Percentiles rank a stretch among this genome's conserved stretches.
Evolutionary conservation across 2,329 filamentous ascomycete genomes (phyloP).

Genomic region (Calonectria pseudoturangicola): DNA sequence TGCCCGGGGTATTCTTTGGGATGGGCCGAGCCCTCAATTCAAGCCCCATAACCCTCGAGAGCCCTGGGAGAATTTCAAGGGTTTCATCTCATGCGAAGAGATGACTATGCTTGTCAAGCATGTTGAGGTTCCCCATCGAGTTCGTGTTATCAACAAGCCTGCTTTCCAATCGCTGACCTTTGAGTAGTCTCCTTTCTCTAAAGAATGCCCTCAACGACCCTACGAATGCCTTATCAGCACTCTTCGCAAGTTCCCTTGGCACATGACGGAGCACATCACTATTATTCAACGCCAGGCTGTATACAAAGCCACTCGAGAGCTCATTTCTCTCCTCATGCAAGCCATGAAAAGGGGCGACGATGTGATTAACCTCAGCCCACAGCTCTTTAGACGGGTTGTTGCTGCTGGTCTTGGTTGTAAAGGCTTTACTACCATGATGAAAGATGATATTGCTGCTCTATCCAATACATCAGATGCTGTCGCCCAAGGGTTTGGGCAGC

Average conservation of each 20-base stretch:
- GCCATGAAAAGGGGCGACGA: constrained; percentile 64
- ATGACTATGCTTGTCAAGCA: constrained; percentile 79
- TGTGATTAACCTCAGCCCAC: constrained; percentile 67
- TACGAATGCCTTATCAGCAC: constrained; percentile 81
- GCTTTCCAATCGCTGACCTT: constrained; percentile 28
- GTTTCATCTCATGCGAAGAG: constrained; percentile 78
- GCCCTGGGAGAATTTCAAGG: constrained; percentile 73
- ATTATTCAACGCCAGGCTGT: constrained; percentile 73
- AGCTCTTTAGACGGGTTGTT: constrained; percentile 72
- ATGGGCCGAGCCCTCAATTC: constrained; percentile 65
- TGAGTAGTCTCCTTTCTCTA: constrained; percentile 74
- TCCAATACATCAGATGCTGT: constrained; percentile 61
- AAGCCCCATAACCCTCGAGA: constrained; percentile 59
- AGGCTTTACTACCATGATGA: constrained; percentile 77
- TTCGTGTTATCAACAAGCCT: constrained; percentile 62
- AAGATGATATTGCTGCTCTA: constrained; percentile 73
- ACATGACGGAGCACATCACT: constrained; percentile 73
- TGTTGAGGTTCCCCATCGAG: constrained; percentile 76
- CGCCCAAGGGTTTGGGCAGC: constrained; percentile 66
- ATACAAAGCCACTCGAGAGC: constrained; percentile 69
- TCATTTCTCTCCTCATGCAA: constrained; percentile 67
- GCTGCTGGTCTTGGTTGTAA: constrained; percentile 73
- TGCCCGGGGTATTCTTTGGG: constrained; percentile 74
- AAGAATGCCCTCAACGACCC: constrained; percentile 77
- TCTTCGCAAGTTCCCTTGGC: constrained; percentile 78